These are phyloP conservation scores for Blastobotrys capitulatus DNA, from an alignment of 1,139 yeast genomes.

Conservation along the genomic window DNA sequence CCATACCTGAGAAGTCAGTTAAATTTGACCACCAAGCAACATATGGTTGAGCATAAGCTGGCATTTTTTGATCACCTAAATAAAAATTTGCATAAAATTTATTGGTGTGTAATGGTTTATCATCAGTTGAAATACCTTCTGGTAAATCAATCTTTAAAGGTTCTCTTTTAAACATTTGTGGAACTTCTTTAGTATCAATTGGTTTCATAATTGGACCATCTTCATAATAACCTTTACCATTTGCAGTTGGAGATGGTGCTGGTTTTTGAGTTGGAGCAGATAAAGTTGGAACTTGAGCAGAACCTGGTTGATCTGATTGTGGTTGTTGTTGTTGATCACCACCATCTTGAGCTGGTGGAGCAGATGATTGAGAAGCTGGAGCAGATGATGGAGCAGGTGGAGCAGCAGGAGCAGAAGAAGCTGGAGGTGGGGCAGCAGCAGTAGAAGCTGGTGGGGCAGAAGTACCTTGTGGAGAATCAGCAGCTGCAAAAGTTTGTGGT, in stretches of 20 bases:
- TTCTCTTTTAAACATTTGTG: slow-evolving; percentile 43
- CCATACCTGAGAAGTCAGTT: slow-evolving; percentile 47
- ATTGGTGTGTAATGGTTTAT: slow-evolving; percentile 50
- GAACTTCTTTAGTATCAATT: slow-evolving; percentile 47
- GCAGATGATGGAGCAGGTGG: neutral
- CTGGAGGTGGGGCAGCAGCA: neutral
- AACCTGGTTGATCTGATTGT: slow-evolving; percentile 10
- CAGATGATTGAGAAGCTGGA: slow-evolving; percentile 1
- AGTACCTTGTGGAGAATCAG: slow-evolving; percentile 11
- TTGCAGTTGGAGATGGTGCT: slow-evolving; percentile 9
- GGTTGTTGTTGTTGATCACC: neutral
- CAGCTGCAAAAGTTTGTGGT: slow-evolving; percentile 6
- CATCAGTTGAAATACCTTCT: slow-evolving; percentile 42
- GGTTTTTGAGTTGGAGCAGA: slow-evolving; percentile 12
- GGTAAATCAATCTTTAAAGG: slow-evolving; percentile 42
- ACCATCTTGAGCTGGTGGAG: neutral
- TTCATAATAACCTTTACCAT: slow-evolving; percentile 19
- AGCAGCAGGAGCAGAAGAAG: slow-evolving; percentile 2
- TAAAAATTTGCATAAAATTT: slow-evolving; percentile 64
- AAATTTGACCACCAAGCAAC: slow-evolving; percentile 46
- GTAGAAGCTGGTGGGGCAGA: slow-evolving; percentile 8
- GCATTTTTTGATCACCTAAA: slow-evolving; percentile 41
- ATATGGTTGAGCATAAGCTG: slow-evolving; percentile 56
- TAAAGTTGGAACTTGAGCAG: slow-evolving; percentile 2
- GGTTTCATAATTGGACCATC: slow-evolving; percentile 44